phyloP scores from a whole-genome alignment of 2,329 filamentous ascomycete species.

The Ascomycota sp. region DNA sequence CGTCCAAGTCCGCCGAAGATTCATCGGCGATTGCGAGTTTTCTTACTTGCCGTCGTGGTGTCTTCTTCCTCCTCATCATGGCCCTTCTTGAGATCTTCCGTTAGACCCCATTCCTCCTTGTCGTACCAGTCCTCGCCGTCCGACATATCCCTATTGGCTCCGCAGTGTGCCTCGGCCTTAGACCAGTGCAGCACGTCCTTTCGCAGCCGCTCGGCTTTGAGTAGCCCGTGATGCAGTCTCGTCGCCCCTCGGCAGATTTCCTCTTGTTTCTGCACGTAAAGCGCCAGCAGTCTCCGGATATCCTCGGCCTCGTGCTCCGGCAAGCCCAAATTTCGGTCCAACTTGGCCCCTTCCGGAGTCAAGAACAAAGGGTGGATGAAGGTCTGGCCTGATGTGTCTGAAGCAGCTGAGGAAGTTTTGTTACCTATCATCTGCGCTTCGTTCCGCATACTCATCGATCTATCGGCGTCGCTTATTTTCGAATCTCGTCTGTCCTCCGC shows the following conservation, averaged over 20 bases:
- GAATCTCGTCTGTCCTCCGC: slow-evolving; percentile 2
- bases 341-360: slow-evolving; percentile 35
- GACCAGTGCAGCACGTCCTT: slow-evolving; percentile 51
- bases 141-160: slow-evolving; percentile 48
- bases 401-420: slow-evolving; percentile 1
- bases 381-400: slow-evolving; percentile 16
- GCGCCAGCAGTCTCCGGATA: slow-evolving; percentile 46
- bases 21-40: slow-evolving; percentile 32
- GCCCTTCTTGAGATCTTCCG: slow-evolving; percentile 57
- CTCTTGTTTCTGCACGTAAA: slow-evolving; percentile 71
- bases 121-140: slow-evolving; percentile 85
- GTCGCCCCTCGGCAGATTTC: slow-evolving; percentile 53
- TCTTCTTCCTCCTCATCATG: slow-evolving; percentile 69
- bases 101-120: slow-evolving; percentile 53
- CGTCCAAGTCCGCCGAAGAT: too few relatives aligned
- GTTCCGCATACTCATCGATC: slow-evolving; percentile 15
- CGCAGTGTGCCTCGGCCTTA: slow-evolving; percentile 54
- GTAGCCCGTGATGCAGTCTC: slow-evolving; percentile 45
- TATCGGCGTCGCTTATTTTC: slow-evolving; percentile 1
- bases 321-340: slow-evolving; percentile 49
- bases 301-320: slow-evolving; percentile 57
- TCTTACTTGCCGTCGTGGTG: slow-evolving; percentile 32
- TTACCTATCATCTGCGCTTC: slow-evolving; percentile 2
- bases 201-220: slow-evolving; percentile 49
- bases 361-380: slow-evolving; percentile 55